Evolutionary conservation across 1,284 basidiomycete genomes (phyloP).

Genomic region (Quambalaria eucalypti): DNA sequence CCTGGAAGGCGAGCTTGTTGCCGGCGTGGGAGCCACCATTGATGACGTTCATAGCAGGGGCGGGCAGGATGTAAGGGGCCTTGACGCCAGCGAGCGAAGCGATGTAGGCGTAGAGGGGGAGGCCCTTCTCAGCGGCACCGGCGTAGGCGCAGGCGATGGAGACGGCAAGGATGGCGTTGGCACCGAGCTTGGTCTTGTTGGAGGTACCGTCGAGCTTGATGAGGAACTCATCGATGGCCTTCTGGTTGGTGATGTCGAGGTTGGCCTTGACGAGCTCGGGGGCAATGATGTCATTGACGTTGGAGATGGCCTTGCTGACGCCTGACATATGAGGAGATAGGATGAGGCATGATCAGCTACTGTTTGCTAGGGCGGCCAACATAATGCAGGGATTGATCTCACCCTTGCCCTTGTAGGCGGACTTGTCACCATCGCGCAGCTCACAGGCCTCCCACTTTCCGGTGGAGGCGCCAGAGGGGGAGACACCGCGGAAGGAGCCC

Average conservation of each 20-base stretch:
- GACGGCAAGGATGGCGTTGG: conserved; percentile 98
- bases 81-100: conserved; percentile 89
- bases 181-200: conserved; percentile 99
- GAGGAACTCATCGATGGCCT: conserved; percentile 94
- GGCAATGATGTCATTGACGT: conserved; percentile 87
- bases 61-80: conserved; percentile 69
- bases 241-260: conserved; percentile 81
- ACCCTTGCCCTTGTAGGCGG: conserved; percentile 79
- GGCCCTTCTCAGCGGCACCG: conserved; percentile 61
- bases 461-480: conserved; percentile 96
- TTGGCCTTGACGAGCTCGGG: conserved; percentile 79
- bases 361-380: neutral
- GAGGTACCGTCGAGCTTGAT: conserved; percentile 95
- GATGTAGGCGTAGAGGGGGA: conserved; percentile 93
- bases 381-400: neutral
- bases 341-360: neutral
- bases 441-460: conserved; percentile 98
- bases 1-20: conserved; percentile 79
- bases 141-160: conserved; percentile 93
- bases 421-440: conserved; percentile 92
- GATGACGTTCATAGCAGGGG: conserved; percentile 88
- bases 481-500: conserved; percentile 85
- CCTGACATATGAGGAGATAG: conserved; percentile 51
- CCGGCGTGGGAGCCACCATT: conserved; percentile 99
- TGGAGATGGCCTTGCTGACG: conserved; percentile 83